Percentiles rank a stretch among this genome's conserved stretches.
phyloP scores from a whole-genome alignment of 768 basidiomycete species.

The Boletus reticulatus region DNA sequence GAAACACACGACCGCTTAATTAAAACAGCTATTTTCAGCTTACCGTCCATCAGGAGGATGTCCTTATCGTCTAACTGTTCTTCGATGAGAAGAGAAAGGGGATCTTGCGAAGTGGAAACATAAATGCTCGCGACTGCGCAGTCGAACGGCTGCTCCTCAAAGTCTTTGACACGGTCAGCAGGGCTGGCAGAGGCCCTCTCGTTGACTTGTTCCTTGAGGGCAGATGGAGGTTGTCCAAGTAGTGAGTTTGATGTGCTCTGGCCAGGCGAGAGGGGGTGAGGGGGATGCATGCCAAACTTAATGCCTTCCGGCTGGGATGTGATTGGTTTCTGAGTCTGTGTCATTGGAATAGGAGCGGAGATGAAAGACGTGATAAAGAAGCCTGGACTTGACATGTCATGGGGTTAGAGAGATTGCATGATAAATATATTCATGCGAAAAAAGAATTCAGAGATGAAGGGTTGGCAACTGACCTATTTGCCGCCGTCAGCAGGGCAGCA shows the following conservation, averaged over 20 bases:
- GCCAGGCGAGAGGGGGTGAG: conserved; percentile 19
- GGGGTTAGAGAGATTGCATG: conserved; percentile 24
- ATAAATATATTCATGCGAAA: conserved; percentile 18
- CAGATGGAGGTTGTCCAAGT: conserved; percentile 24
- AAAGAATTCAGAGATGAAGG: conserved; percentile 15
- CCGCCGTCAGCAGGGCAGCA: conserved; percentile 11
- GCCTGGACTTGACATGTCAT: conserved; percentile 28
- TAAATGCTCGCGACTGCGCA: conserved; percentile 35
- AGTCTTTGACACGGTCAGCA: background rate
- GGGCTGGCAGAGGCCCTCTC: background rate
- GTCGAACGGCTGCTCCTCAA: conserved; percentile 27
- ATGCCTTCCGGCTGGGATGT: conserved; percentile 16
- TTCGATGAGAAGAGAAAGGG: conserved; percentile 42
- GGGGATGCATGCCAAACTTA: conserved; percentile 18
- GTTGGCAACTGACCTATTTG: conserved; percentile 22
- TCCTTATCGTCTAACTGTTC: conserved; percentile 56
- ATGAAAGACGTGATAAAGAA: conserved; percentile 35
- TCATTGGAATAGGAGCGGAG: conserved; percentile 29
- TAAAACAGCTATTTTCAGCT: conserved; percentile 13
- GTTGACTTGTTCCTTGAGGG: background rate
- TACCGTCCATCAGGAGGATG: conserved; percentile 58
- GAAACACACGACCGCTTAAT: conserved; percentile 12
- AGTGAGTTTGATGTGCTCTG: conserved; percentile 19
- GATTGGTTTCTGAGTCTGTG: conserved; percentile 17
- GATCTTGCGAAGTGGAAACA: conserved; percentile 21